Conservation (phyloP, 176 grass and related monocot genomes). For the Eremochloa ophiuroides region DNA sequence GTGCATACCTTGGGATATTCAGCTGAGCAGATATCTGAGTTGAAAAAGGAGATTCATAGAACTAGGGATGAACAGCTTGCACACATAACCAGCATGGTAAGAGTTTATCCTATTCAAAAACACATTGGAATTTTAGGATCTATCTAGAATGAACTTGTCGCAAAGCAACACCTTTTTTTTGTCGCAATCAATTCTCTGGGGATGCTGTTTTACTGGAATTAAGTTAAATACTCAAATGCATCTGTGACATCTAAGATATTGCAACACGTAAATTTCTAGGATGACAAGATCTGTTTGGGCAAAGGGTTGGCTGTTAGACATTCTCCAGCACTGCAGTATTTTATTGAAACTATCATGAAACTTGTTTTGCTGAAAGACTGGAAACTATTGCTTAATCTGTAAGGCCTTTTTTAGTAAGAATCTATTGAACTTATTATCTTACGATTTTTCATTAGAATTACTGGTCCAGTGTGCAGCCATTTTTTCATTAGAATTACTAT, state of each 20-base stretch:
- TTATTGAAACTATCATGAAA: not conserved
- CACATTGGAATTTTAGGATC: not conserved
- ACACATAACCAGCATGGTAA: conserved; percentile 72
- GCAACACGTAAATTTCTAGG: not conserved
- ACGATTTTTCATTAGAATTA: not conserved
- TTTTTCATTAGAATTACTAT: not conserved
- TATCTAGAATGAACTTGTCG: not conserved
- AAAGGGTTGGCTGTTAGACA: not conserved
- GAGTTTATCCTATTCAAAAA: not conserved
- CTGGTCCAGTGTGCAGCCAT: not conserved
- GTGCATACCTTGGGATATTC: conserved; percentile 40
- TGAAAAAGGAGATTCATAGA: conserved; percentile 67
- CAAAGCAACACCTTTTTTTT: not conserved
- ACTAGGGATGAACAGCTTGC: conserved; percentile 66
- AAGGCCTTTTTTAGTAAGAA: not conserved
- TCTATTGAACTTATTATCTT: not conserved
- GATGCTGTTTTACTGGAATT: not conserved
- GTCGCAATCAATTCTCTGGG: not conserved
- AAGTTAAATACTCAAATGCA: not conserved
- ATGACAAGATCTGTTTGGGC: not conserved
- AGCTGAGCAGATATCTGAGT: conserved; percentile 54
- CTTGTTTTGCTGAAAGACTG: not conserved
- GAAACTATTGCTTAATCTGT: not conserved
- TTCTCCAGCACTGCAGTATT: not conserved
- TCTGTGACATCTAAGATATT: not conserved